A percentile compares a stretch with the other conserved stretches of the same genome.
Conservation (phyloP, 2,329 filamentous ascomycete genomes). For the Alternaria sp. region DNA sequence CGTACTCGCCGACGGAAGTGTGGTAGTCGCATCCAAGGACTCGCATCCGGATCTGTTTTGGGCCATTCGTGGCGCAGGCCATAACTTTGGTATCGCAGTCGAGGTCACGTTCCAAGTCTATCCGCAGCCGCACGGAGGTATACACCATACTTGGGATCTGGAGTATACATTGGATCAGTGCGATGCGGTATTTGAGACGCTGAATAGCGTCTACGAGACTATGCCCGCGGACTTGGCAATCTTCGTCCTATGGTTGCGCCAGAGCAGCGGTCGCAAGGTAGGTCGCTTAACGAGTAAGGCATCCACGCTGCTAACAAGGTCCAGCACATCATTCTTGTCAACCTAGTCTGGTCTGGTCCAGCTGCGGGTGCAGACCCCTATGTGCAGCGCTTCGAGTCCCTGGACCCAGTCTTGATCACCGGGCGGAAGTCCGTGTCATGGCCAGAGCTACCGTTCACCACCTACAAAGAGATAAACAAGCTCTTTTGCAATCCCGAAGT, state of each 20-base stretch:
- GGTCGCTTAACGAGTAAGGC: not conserved
- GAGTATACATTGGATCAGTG: constrained; percentile 5
- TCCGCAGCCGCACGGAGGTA: constrained; percentile 1
- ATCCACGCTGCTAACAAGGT: not conserved
- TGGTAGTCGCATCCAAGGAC: not conserved
- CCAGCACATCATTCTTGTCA: constrained; percentile 5
- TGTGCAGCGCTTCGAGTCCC: constrained; percentile 5
- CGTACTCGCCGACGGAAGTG: constrained; percentile 1
- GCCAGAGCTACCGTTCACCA: constrained; percentile 7
- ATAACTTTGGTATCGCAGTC: constrained; percentile 7
- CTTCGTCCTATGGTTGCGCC: constrained; percentile 5
- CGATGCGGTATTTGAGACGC: constrained; percentile 3
- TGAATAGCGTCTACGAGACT: constrained; percentile 2
- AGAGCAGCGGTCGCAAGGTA: constrained; percentile 8
- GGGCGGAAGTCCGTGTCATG: constrained; percentile 4
- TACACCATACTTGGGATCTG: constrained; percentile 9
- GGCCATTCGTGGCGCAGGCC: constrained; percentile 3
- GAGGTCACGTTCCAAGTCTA: constrained; percentile 5
- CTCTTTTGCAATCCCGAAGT: constrained; percentile 5
- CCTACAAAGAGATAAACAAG: constrained; percentile 12
- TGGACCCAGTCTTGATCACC: not conserved
- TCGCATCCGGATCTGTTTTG: constrained; percentile 1
- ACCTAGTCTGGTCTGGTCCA: constrained; percentile 5
- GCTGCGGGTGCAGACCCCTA: not conserved
- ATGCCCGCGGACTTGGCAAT: constrained; percentile 8